These are phyloP conservation scores for Kalaharituber pfeilii DNA, from an alignment of 2,329 filamentous ascomycete species.

Conservation along the genomic window DNA sequence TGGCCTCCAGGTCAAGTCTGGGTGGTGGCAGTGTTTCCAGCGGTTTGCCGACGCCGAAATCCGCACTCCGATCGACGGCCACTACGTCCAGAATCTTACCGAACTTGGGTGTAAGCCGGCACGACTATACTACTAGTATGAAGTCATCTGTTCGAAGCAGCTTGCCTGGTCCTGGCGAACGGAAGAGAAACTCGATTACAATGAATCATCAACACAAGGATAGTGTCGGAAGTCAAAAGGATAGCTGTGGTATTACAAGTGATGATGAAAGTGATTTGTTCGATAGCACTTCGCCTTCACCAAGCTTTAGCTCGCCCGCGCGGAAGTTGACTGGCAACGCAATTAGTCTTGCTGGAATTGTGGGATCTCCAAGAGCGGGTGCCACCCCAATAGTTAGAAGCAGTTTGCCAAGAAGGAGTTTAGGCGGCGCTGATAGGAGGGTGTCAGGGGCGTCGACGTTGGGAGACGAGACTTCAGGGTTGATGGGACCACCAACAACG, in stretches of 20 bases:
- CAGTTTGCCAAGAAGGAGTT: constrained; percentile 17
- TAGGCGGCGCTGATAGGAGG: constrained; percentile 17
- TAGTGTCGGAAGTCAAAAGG: constrained; percentile 3
- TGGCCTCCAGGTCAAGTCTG: not conserved
- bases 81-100: not conserved
- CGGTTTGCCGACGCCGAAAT: constrained; percentile 11
- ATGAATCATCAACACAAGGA: not conserved
- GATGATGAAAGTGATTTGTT: constrained; percentile 4
- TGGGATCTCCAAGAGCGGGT: constrained; percentile 9
- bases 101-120: not conserved
- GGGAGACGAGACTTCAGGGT: constrained; percentile 10
- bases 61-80: constrained; percentile 1
- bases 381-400: constrained; percentile 12
- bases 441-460: constrained; percentile 10
- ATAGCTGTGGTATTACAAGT: constrained; percentile 1
- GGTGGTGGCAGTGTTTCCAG: constrained; percentile 7
- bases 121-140: not conserved
- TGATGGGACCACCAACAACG: constrained; percentile 6
- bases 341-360: constrained; percentile 12
- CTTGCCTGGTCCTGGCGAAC: constrained; percentile 4
- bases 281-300: constrained; percentile 9
- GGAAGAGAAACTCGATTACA: not conserved
- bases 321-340: constrained; percentile 1
- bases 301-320: constrained; percentile 2
- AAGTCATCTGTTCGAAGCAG: constrained; percentile 5